Conservation (phyloP, 129 eudicot species). For the Deinandra increscens region DNA sequence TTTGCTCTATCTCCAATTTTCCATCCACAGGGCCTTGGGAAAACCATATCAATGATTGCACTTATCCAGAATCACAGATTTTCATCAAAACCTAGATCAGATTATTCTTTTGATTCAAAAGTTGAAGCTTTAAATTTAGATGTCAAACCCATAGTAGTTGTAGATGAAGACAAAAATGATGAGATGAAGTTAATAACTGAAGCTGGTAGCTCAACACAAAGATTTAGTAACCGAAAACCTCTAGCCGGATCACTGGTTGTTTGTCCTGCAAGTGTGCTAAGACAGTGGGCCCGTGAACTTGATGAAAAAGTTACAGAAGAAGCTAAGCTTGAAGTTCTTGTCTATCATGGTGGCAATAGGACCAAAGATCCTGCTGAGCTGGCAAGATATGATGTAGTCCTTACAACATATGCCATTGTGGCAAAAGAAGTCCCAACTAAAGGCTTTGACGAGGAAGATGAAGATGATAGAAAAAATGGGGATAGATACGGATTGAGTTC, state of each 20-base stretch:
- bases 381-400: conserved; percentile 79
- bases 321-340: conserved; percentile 59
- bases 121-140: conserved; percentile 78
- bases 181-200: conserved; percentile 46
- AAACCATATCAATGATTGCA: conserved; percentile 89
- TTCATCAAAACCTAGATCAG: conserved; percentile 45
- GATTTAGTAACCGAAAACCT: conserved; percentile 52
- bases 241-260: conserved; percentile 87
- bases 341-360: conserved; percentile 87
- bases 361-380: conserved; percentile 70
- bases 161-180: conserved; percentile 45
- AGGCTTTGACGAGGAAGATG: conserved; percentile 73
- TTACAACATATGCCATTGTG: conserved; percentile 90
- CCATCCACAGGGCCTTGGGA: conserved; percentile 80
- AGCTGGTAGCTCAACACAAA: conserved; percentile 42
- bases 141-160: conserved; percentile 32
- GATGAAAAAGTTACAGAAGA: conserved; percentile 75
- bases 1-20: conserved; percentile 19
- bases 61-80: conserved; percentile 61
- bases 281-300: conserved; percentile 91
- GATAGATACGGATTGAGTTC: conserved; percentile 60
- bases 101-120: conserved; percentile 28
- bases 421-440: conserved; percentile 83
- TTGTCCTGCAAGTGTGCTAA: conserved; percentile 92
- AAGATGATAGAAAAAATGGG: conserved; percentile 52